Evolutionary conservation across 345 rosid genomes (phyloP).

Genomic region (Populus simonii): DNA sequence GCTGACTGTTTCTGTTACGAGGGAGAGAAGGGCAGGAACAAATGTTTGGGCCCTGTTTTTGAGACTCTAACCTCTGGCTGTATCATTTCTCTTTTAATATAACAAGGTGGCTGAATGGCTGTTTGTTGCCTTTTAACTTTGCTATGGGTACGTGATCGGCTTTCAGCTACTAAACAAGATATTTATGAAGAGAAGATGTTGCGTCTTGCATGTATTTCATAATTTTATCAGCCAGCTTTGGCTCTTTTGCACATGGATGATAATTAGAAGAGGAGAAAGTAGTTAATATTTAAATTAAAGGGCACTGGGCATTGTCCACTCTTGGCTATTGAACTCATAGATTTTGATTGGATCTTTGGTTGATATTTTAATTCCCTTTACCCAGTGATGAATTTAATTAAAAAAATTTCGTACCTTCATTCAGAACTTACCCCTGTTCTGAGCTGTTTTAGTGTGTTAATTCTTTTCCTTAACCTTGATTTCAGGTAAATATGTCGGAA

Average conservation of each 20-base stretch:
- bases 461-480: constrained; percentile 1
- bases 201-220: neutral
- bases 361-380: neutral
- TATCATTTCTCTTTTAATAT: neutral
- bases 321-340: neutral
- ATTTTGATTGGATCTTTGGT: neutral
- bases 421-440: no score
- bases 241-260: neutral
- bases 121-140: neutral
- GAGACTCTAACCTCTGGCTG: neutral
- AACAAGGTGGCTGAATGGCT: neutral
- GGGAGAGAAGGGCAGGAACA: neutral
- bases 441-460: neutral
- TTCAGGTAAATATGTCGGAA: constrained; percentile 95
- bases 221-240: neutral
- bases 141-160: neutral
- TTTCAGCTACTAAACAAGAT: neutral
- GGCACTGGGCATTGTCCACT: neutral
- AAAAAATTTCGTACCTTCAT: no score
- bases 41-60: neutral
- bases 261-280: neutral
- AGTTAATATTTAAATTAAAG: no score
- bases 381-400: neutral
- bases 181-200: neutral
- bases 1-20: neutral